Percentiles rank a stretch among this genome's conserved stretches.
These are phyloP conservation scores for Naganishia randhawae DNA, from an alignment of 768 basidiomycete species.

Conservation along the genomic window DNA sequence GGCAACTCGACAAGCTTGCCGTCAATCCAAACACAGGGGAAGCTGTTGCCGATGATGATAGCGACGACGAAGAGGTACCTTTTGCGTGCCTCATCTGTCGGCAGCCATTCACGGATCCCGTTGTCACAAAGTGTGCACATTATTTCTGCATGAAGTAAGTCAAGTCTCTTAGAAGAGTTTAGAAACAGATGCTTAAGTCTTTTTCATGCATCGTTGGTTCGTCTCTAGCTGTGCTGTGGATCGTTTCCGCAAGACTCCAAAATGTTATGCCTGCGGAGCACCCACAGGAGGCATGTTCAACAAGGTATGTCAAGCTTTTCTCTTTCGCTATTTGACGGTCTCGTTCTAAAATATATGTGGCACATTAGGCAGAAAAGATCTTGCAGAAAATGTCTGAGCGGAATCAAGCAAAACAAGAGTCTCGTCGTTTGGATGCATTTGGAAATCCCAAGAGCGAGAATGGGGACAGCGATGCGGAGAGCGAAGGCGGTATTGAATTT, in stretches of 20 bases:
- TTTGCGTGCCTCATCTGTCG: constrained; percentile 98
- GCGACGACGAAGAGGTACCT: constrained; percentile 78
- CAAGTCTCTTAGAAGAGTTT: neutral
- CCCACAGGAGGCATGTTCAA: constrained; percentile 96
- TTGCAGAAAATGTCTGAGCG: constrained; percentile 74
- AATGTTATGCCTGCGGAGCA: constrained; percentile 89
- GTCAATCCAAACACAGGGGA: constrained; percentile 55
- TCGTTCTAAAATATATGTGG: neutral
- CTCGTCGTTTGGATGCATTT: constrained; percentile 13
- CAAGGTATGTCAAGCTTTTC: constrained; percentile 34
- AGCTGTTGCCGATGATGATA: constrained; percentile 49
- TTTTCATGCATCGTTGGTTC: neutral
- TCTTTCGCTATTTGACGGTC: neutral
- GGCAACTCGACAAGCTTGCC: constrained; percentile 94
- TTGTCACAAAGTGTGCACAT: constrained; percentile 93
- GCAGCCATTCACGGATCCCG: constrained; percentile 87
- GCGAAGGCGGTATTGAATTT: constrained; percentile 39
- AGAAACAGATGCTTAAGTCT: neutral
- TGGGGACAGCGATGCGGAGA: constrained; percentile 33
- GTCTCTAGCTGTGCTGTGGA: constrained; percentile 74
- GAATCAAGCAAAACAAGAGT: constrained; percentile 49
- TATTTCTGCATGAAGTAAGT: constrained; percentile 78
- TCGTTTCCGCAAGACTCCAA: constrained; percentile 83
- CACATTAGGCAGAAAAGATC: constrained; percentile 73
- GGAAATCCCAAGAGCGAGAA: constrained; percentile 34